These are phyloP conservation scores for Lachnellula cervina DNA, from an alignment of 2,329 filamentous ascomycete genomes.

Conservation along the genomic window DNA sequence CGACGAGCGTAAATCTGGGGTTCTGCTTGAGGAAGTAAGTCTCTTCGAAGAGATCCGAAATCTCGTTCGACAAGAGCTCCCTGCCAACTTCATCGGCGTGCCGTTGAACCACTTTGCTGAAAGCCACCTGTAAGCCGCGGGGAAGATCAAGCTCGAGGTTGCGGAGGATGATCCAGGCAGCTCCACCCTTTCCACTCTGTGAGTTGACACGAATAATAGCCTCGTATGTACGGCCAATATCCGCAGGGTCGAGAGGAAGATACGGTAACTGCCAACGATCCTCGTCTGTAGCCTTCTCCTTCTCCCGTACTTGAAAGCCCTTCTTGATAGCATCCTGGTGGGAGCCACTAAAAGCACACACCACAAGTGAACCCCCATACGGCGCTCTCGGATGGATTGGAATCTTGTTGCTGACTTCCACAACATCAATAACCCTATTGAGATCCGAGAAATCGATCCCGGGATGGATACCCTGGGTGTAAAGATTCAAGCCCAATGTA, in stretches of 20 bases:
- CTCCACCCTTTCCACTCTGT: constrained; percentile 89
- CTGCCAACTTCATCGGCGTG: constrained; percentile 75
- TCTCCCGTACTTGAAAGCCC: constrained; percentile 55
- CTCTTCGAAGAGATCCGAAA: constrained; percentile 79
- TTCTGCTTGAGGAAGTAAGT: constrained; percentile 83
- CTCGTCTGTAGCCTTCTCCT: constrained; percentile 59
- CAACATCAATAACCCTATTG: constrained; percentile 76
- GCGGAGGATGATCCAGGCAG: constrained; percentile 88
- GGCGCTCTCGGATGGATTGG: constrained; percentile 85
- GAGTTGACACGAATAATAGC: constrained; percentile 97
- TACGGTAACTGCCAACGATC: constrained; percentile 83
- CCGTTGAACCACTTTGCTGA: constrained; percentile 80
- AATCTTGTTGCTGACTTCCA: constrained; percentile 67
- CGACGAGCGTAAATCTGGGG: constrained; percentile 78
- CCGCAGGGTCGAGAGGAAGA: constrained; percentile 84
- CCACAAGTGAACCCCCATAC: constrained; percentile 87
- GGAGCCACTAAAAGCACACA: constrained; percentile 84
- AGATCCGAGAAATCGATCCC: constrained; percentile 90
- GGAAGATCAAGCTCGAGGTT: constrained; percentile 89
- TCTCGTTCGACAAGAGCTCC: constrained; percentile 79
- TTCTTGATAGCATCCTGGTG: constrained; percentile 98
- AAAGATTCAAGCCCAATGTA: constrained; percentile 86
- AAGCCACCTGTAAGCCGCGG: constrained; percentile 85
- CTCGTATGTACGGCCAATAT: constrained; percentile 96
- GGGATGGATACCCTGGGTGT: constrained; percentile 85